Percentiles rank a stretch among this genome's conserved stretches.
phyloP scores from a whole-genome alignment of 352 stramenopile genomes.

The Achlya hypogyna region DNA sequence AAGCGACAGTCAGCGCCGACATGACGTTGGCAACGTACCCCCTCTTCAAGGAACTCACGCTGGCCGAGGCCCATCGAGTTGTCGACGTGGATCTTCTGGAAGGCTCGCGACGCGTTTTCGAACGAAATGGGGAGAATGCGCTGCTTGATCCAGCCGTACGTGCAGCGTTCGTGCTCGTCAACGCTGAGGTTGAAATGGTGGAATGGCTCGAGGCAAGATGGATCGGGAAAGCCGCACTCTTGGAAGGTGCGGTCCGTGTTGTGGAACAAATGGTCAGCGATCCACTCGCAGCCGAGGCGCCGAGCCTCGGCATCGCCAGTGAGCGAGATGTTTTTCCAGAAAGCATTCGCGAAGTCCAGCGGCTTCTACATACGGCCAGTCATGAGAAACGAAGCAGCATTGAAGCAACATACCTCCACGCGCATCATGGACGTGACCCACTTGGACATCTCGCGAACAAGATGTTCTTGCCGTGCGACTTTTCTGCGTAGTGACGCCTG shows the following conservation, averaged over 20 bases:
- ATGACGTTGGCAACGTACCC: not conserved
- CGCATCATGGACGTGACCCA: not conserved
- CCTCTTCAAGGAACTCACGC: not conserved
- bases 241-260: not conserved
- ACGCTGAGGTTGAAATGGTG: not conserved
- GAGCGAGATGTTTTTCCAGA: conserved; percentile 3
- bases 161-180: not conserved
- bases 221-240: not conserved
- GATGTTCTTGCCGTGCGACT: not conserved
- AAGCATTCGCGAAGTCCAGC: not conserved
- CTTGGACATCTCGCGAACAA: not conserved
- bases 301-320: not conserved
- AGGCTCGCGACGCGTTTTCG: not conserved
- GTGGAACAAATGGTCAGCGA: not conserved
- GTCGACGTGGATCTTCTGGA: not conserved
- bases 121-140: not conserved
- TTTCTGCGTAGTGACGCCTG: not conserved
- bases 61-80: not conserved
- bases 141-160: not conserved
- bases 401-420: not conserved
- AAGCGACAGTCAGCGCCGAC: not conserved
- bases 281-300: not conserved
- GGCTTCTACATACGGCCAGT: not conserved
- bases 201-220: not conserved
- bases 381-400: not conserved